These are phyloP conservation scores for Flammula alnicola DNA, from an alignment of 1,284 basidiomycete species.

Conservation along the genomic window DNA sequence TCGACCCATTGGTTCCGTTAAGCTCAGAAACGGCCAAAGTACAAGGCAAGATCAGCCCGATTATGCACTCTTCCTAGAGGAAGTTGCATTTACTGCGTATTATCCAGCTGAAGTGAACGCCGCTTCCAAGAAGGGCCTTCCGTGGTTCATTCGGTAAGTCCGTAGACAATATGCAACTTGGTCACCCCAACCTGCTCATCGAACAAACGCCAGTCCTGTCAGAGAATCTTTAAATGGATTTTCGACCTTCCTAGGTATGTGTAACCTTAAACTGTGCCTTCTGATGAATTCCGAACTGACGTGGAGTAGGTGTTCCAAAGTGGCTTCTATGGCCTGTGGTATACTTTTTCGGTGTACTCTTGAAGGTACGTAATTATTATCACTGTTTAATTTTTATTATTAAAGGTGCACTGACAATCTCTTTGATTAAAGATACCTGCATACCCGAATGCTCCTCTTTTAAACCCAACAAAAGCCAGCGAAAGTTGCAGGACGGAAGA, in stretches of 20 bases:
- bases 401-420: not conserved
- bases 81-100: conserved; percentile 62
- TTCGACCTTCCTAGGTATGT: conserved; percentile 43
- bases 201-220: conserved; percentile 40
- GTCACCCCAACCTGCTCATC: not conserved
- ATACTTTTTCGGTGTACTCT: conserved; percentile 50
- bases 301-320: conserved; percentile 31
- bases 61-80: conserved; percentile 53
- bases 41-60: conserved; percentile 28
- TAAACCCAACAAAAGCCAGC: too few species aligned
- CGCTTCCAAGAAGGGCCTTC: conserved; percentile 42
- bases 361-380: conserved; percentile 39
- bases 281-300: not conserved
- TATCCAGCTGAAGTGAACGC: conserved; percentile 53
- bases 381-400: not conserved
- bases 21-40: conserved; percentile 30
- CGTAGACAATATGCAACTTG: not conserved
- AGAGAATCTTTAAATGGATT: conserved; percentile 48
- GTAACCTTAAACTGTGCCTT: not conserved
- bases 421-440: conserved; percentile 53
- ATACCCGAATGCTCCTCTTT: conserved; percentile 57
- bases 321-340: conserved; percentile 57
- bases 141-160: conserved; percentile 58
- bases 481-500: too few species aligned
- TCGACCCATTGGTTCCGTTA: conserved; percentile 45